Conservation (phyloP, 768 basidiomycete genomes). For the Leccinum olivaceopallidum region DNA sequence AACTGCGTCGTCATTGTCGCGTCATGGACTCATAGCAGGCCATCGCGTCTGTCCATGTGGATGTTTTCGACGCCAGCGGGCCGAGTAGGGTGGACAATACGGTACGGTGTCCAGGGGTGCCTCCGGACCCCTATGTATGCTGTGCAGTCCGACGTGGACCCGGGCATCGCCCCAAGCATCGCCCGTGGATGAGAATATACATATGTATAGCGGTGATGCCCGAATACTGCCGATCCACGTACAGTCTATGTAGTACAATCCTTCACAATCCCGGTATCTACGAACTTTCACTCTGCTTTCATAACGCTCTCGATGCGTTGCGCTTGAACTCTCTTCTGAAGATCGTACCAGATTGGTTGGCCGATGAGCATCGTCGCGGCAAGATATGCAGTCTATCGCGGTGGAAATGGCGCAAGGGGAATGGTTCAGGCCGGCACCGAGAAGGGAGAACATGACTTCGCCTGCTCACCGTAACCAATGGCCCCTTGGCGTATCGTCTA, state of each 20-base stretch:
- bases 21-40: too few species aligned
- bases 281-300: slow-evolving; percentile 64
- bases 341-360: slow-evolving; percentile 51
- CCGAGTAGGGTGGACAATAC: too few species aligned
- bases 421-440: neutral
- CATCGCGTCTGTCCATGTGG: too few species aligned
- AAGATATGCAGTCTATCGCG: slow-evolving; percentile 52
- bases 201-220: too few species aligned
- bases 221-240: neutral
- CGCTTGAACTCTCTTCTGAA: slow-evolving; percentile 60
- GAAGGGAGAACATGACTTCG: neutral
- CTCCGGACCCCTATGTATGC: too few species aligned
- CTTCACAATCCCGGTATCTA: neutral
- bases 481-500: slow-evolving; percentile 25
- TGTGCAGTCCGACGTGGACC: too few species aligned
- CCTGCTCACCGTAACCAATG: slow-evolving; percentile 20
- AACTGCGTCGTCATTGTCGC: too few species aligned
- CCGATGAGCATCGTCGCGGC: slow-evolving; percentile 52
- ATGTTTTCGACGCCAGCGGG: too few species aligned
- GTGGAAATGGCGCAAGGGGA: neutral
- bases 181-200: too few species aligned
- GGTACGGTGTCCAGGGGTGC: too few species aligned
- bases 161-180: neutral
- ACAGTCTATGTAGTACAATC: neutral
- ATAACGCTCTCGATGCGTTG: slow-evolving; percentile 79